Evolutionary conservation across 257 asterid genomes (phyloP), one percentile per base, ranked within the genome.

Genomic region (Nyctanthes arbortristis): DNA sequence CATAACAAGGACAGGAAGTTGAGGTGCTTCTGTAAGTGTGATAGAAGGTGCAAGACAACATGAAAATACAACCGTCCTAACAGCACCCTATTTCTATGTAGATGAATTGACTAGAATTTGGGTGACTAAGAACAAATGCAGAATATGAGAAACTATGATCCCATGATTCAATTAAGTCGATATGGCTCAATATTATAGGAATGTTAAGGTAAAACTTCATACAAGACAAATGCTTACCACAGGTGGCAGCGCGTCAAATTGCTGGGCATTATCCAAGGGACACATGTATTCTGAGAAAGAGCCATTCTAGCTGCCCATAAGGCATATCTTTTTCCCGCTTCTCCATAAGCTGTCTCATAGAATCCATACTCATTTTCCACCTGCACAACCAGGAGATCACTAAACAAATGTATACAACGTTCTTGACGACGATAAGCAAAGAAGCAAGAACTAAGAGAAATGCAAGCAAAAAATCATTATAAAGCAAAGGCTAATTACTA

Each of bases 211-310:
- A 65, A 58, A 33, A 63, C 45, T 45, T 30, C 37, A 43, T 45
- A 9, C 9, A 24, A 52, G 30, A 71, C 56, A 59, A 68, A 47
- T 37, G 55, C 83, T 88, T 77, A 92, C 98, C 80, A 92, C 84
- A 70, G 82, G 75, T 69, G 67, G 85, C 20, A 97, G 98, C 77
- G 92, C 89, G 75, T 90, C 96, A 79, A 79, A 87, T 74, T 92
- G 97, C 81, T 88, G 78, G 77, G 90, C 98, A 92, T 92, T 67
- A 92, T 87, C 98, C 98, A 92, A 52, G 98, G 98, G 24, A 92
- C 97, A 66, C 98, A 89, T 14, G 79, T 92, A 81, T 85, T 79
- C 73, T 86, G 98, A 63, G 96, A 81, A 78, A 86, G 78, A 49
- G 97, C 88, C 97, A 92, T 92, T 78, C 69, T 76, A 75, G 98